Evolutionary conservation across 2,329 filamentous ascomycete species (phyloP), one percentile per base, ranked within the genome.

Genomic region (Thermoascus crustaceus): DNA sequence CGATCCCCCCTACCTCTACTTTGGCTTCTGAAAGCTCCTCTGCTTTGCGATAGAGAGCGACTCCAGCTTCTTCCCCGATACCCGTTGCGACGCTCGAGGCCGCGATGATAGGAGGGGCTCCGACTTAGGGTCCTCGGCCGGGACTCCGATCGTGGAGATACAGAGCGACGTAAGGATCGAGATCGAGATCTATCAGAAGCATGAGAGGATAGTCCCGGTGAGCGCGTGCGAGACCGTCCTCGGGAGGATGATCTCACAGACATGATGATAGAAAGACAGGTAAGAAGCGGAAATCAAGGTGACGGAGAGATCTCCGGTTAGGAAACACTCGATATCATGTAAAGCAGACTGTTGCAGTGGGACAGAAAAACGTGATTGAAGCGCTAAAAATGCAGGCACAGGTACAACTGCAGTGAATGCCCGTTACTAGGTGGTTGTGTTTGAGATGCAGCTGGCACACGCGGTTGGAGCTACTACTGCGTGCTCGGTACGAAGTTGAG

Each of bases 1-100:
- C 57, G 54, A 42, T 40, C 57, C 57, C 37, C 60, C 52, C 52
- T 63, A 56, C 49, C 55, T 49, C 46, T 67, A 61, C 47, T 64
- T 36, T 48, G 54, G 42, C 57, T 64, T 39, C 57, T 53, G 14
- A 54, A 55, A 38, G 45, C 49, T 24, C 49, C 47, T 37, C 49
- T 44, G 14, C 46, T 47, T 30, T 46, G 52, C 13, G 55, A 55
- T 14, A 35, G 40, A 24, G 57, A 58, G 21, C 48, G 51, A 36
- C 49, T 51, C 27, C 39, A 40, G 38, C 50, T 56, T 39, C 41
- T 54, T 32, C 49, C 47, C 23, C 42, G 50, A 24, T 43, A 36
- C 7, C 46, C 51, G 42, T 55, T 56, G 36, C 48, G 50, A 29
- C 43, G 49, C 22, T 37, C 47, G 22, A 35, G 23, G n/a, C 42